phyloP scores from a whole-genome alignment of 225 moss, liverwort and hornwort genomes.

The Marchantia polymorpha region DNA sequence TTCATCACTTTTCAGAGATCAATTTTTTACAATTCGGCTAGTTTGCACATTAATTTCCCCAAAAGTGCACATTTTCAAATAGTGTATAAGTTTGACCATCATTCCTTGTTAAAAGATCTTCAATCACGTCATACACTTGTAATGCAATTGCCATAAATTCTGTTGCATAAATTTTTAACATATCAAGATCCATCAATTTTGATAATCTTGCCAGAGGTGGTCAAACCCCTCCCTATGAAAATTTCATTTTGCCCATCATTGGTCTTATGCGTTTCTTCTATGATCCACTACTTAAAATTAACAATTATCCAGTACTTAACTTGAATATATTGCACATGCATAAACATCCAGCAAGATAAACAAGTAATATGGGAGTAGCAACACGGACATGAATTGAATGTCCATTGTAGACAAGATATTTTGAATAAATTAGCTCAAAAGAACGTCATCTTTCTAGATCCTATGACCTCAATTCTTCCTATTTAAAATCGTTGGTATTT shows the following conservation, averaged over 20 bases:
- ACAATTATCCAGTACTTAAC: slow-evolving; percentile 71
- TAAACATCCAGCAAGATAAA: slow-evolving; percentile 87
- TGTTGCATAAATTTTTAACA: slow-evolving; percentile 89
- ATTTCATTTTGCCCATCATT: slow-evolving; percentile 47
- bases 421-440: slow-evolving; percentile 82
- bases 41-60: slow-evolving; percentile 59
- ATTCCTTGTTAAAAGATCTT: no score
- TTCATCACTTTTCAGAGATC: slow-evolving; percentile 55
- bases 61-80: slow-evolving; percentile 74
- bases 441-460: slow-evolving; percentile 99
- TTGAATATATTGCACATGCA: slow-evolving; percentile 67
- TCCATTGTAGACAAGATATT: slow-evolving; percentile 66
- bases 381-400: slow-evolving; percentile 67
- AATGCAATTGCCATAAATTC: slow-evolving; percentile 89
- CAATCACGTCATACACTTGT: slow-evolving; percentile 90
- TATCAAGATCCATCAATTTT: slow-evolving; percentile 66
- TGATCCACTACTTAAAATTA: no score
- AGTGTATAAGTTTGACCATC: slow-evolving; percentile 91
- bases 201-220: slow-evolving; percentile 44
- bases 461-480: no score
- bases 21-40: slow-evolving; percentile 44
- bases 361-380: slow-evolving; percentile 81
- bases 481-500: no score
- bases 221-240: slow-evolving; percentile 26
- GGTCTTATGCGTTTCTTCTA: slow-evolving; percentile 60